Evolutionary conservation across 2,329 filamentous ascomycete genomes (phyloP), one percentile per base, ranked within the genome.

Genomic region (Claviceps cyperi): DNA sequence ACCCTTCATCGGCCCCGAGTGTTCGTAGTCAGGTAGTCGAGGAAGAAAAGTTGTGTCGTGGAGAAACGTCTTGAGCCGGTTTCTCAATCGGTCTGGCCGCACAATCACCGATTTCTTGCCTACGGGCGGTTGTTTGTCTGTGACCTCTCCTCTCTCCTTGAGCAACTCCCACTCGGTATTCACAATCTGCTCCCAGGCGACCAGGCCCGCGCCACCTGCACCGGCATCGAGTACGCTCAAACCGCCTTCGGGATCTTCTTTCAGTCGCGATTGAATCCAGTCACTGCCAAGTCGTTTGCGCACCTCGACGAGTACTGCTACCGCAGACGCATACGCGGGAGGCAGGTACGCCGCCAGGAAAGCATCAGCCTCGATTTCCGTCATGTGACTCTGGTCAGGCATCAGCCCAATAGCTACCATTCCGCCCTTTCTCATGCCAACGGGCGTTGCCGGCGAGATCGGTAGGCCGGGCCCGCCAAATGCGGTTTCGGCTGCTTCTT

Each of bases 1-100:
- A 17, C 78, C 74, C 9, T 75, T 72, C 46, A 78, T 77, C 51
- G 81, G 71, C 21, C 76, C 71, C 1, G 78, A 76, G 61, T 84
- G 83, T 24, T 88, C 66, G 55, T 91, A 89, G 60, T 97, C 88
- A 0, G 92, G 92, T n/a, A 97, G 70, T 4, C 90, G 81, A 7
- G 91, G 90, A 7, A 98, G 74, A 61, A 98, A 96, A 0, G 86
- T 94, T 0, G 92, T 97, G 62, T 96, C 84, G 38, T 94, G 77
- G 13, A 98, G 70, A 54, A 97, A 77, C 17, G 72, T 73, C 56
- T 88, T 87, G 22, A 88, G 74, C 35, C 89, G 83, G 50, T 85
- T 74, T 17, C 89, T 80, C 28, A 98, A 71, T 2, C 80, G 70
- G 54, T 88, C 79, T 0, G 87, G 85, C 0, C 82, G 88, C 2